Evolutionary conservation across 2,329 filamentous ascomycete genomes (phyloP).

Genomic region (Ophiostoma tasmaniense): DNA sequence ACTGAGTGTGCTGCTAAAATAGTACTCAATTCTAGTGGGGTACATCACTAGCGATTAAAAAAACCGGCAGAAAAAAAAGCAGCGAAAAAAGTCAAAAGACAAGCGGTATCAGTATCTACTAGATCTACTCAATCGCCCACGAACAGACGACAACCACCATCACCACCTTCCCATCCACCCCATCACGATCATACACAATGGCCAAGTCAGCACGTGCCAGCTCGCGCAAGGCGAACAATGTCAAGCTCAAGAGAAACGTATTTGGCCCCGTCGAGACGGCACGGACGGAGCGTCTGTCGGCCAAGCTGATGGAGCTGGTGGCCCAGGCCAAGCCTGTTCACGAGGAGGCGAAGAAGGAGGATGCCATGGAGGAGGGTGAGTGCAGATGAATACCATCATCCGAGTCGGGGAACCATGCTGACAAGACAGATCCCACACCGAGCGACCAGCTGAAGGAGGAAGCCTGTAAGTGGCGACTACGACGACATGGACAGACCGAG

Average conservation of each 20-base stretch:
- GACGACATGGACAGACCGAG: background rate
- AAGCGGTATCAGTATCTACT: background rate
- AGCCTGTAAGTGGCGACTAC: slow-evolving; percentile 9
- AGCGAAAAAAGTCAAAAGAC: slow-evolving; percentile 8
- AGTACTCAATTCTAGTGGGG: background rate
- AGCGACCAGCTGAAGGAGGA: slow-evolving; percentile 18
- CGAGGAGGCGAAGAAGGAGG: slow-evolving; percentile 27
- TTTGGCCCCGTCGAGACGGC: slow-evolving; percentile 77
- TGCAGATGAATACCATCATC: slow-evolving; percentile 29
- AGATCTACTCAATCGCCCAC: background rate
- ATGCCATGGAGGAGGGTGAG: slow-evolving; percentile 35
- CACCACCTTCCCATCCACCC: background rate
- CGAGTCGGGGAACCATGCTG: background rate
- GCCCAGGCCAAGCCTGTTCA: slow-evolving; percentile 50
- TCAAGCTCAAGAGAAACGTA: slow-evolving; percentile 67
- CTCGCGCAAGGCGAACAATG: slow-evolving; percentile 73
- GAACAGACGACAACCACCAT: background rate
- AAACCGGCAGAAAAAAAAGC: slow-evolving; percentile 18
- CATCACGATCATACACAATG: slow-evolving; percentile 48
- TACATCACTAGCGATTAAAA: slow-evolving; percentile 6
- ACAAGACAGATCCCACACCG: slow-evolving; percentile 13
- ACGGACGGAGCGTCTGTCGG: slow-evolving; percentile 72
- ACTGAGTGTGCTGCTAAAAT: background rate
- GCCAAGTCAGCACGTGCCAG: slow-evolving; percentile 80
- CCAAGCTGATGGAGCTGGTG: slow-evolving; percentile 74